Base-by-base conservation (phyloP, 257 asterid species). In the Ligustrum vulgare region DNA sequence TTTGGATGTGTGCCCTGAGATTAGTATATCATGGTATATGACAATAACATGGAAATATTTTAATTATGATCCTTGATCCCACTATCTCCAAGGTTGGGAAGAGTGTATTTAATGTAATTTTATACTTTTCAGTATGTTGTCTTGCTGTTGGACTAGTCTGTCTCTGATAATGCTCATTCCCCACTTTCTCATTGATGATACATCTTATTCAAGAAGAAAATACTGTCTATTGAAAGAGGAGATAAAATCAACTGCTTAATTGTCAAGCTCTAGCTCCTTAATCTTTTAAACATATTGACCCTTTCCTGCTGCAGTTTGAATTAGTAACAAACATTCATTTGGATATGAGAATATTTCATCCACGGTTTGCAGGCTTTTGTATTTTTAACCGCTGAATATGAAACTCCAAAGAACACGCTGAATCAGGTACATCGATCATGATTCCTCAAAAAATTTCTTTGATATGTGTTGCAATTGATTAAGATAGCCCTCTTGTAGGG, bases 331-430 rank as follows among this genome's bases (percentile, higher is more conserved):
- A 39, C 4, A 6, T 28, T n/a, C 49, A 32, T 72, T 31, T 45
- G n/a, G 72, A 69, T 33, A 73, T 71, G 54, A 45, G 54, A 77
- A 74, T 31, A 62, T 56, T 8, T 8, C 28, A 9, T 56, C 28
- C 2, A 28, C 6, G 10, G 3, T 60, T 80, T 85, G 75, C 90
- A 95, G 99, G 97, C 93, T 71, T 95, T 95, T 77, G 99, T 93
- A 72, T 95, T 95, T 82, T 80, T 95, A 84, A 92, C 99, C 10
- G 99, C 99, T 12, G 99, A 95, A 80, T 95, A 95, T 74, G 89
- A 74, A 82, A 95, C 98, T 69, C 88, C 93, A 10, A 91, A 93
- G 82, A 93, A 93, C 67, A 76, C 88, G 3, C 81, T 95, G 25
- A 95, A 95, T 83, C 98, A 93, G 99, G 98, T 91, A 9, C 1